Evolutionary conservation across 164 flowering plant genomes (phyloP).

Genomic region (Vitis rotundifolia): DNA sequence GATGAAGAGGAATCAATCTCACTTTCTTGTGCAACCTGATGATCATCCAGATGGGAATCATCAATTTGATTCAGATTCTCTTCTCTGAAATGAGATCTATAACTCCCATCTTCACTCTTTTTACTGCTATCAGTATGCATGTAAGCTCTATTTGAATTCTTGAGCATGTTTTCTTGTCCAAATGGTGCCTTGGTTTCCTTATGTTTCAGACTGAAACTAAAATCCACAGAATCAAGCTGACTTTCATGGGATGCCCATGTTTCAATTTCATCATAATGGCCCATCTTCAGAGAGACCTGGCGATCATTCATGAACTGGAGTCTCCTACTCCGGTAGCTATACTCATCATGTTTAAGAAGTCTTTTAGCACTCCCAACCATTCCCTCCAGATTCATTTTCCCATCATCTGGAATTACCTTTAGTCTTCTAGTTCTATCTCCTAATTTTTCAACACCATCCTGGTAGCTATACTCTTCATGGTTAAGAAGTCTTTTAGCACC

Average conservation of each 20-base stretch:
- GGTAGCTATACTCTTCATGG: slow-evolving; percentile 27
- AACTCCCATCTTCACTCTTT: slow-evolving; percentile 17
- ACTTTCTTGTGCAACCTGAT: slow-evolving; percentile 17
- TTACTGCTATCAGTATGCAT: slow-evolving; percentile 23
- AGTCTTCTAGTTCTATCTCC: slow-evolving; percentile 14
- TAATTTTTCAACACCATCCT: background rate
- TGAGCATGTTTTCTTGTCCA: slow-evolving; percentile 29
- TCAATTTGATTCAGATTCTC: slow-evolving; percentile 20
- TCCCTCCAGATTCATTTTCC: slow-evolving; percentile 13
- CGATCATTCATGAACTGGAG: slow-evolving; percentile 25
- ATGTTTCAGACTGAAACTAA: slow-evolving; percentile 24
- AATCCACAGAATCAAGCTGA: slow-evolving; percentile 33
- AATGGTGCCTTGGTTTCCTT: slow-evolving; percentile 36
- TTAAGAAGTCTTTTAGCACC: slow-evolving; percentile 16
- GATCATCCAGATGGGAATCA: slow-evolving; percentile 11
- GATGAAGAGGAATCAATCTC: slow-evolving; percentile 39
- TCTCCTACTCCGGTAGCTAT: slow-evolving; percentile 23
- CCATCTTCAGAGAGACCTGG: slow-evolving; percentile 21
- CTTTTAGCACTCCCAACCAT: slow-evolving; percentile 12
- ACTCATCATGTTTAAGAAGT: slow-evolving; percentile 24
- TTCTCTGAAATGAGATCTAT: slow-evolving; percentile 19
- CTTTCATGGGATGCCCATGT: slow-evolving; percentile 23
- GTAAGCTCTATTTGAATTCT: slow-evolving; percentile 29
- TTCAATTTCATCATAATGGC: slow-evolving; percentile 24
- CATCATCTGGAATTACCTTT: slow-evolving; percentile 15